Conservation (phyloP, 164 flowering plant species). For the Vitis rupestris region DNA sequence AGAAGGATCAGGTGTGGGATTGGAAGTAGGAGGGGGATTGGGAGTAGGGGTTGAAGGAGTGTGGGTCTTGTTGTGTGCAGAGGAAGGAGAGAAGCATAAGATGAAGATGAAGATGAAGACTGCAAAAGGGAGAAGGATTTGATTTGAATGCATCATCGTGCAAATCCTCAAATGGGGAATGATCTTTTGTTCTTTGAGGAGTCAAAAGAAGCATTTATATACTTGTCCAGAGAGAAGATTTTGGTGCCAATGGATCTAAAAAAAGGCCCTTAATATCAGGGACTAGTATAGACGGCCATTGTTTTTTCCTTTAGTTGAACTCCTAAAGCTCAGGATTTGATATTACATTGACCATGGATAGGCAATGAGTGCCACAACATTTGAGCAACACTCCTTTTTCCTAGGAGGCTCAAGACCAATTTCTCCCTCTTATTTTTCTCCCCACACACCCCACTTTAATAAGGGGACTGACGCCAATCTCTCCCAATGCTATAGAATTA, state of each 20-base stretch:
- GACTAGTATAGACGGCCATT: neutral
- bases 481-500: too few species aligned
- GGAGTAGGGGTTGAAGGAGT: neutral
- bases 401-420: too few species aligned
- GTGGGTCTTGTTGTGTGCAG: slow-evolving; percentile 13
- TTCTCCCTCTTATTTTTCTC: too few species aligned
- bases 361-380: neutral
- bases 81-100: slow-evolving; percentile 1
- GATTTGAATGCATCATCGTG: slow-evolving; percentile 5
- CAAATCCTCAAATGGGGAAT: neutral
- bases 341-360: neutral
- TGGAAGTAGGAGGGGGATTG: neutral
- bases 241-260: neutral
- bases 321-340: neutral
- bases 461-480: too few species aligned
- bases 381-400: too few species aligned
- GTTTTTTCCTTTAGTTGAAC: neutral
- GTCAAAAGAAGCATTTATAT: slow-evolving; percentile 1
- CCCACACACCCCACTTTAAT: too few species aligned
- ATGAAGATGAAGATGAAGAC: slow-evolving; percentile 9
- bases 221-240: neutral
- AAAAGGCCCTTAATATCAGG: neutral
- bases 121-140: neutral
- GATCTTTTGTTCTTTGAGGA: neutral
- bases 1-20: neutral